Percentiles rank a stretch among this genome's conserved stretches.
These are phyloP conservation scores for Aureobasidium sp. DNA, from an alignment of 2,329 filamentous ascomycete species.

Conservation along the genomic window DNA sequence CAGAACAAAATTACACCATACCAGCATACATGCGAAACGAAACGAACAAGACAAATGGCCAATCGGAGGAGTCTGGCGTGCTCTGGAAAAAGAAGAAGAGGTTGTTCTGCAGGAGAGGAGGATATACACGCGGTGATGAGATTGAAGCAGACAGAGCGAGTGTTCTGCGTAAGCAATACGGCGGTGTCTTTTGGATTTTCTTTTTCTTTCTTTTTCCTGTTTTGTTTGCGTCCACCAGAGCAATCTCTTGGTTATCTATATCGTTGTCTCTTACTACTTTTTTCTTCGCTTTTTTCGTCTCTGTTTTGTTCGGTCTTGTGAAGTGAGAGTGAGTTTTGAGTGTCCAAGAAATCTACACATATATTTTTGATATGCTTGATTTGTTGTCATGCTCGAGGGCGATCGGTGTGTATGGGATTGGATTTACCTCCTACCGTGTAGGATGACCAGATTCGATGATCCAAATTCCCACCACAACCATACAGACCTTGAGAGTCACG, in stretches of 20 bases:
- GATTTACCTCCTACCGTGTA: too few species aligned
- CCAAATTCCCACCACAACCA: too few species aligned
- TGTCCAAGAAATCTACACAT: not conserved
- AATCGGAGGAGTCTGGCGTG: slow-evolving; percentile 4
- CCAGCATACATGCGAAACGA: not conserved
- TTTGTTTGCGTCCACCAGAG: not conserved
- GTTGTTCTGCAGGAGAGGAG: not conserved
- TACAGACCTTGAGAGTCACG: too few species aligned
- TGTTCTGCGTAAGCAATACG: not conserved
- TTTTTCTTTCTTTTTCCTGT: not conserved
- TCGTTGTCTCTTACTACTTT: not conserved
- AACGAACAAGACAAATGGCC: not conserved
- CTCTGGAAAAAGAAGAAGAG: not conserved
- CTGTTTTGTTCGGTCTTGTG: not conserved
- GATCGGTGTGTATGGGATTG: too few species aligned
- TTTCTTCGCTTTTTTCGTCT: not conserved
- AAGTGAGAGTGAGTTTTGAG: not conserved
- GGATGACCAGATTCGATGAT: too few species aligned
- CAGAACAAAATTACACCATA: not conserved
- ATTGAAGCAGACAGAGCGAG: not conserved
- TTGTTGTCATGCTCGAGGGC: not conserved
- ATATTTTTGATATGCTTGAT: not conserved
- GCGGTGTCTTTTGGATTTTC: not conserved
- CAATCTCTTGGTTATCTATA: not conserved
- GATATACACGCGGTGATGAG: not conserved